phyloP scores from a whole-genome alignment of 2,329 filamentous ascomycete species.

The Blumeria hordei region DNA sequence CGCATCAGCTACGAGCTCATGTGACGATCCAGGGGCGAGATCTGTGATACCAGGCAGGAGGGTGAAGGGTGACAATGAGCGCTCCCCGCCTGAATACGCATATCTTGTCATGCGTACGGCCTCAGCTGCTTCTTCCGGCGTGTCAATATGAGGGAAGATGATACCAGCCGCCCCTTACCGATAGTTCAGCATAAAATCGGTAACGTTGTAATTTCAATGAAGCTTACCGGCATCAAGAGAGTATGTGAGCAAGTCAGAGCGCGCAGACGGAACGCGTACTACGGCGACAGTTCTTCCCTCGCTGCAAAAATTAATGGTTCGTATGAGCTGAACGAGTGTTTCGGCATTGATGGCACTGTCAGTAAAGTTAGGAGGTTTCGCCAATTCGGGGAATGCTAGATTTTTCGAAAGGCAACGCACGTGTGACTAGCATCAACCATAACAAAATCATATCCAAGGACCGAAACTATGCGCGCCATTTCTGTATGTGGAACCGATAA shows the following conservation, averaged over 20 bases:
- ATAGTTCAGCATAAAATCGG: no score
- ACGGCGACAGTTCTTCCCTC: not conserved
- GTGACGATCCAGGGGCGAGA: not conserved
- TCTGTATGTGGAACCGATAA: not conserved
- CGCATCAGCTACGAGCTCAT: not conserved
- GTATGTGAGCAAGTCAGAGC: not conserved
- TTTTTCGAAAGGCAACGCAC: not conserved
- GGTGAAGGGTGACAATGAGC: not conserved
- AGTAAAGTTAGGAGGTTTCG: not conserved
- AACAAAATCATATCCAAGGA: not conserved
- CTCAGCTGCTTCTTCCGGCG: not conserved
- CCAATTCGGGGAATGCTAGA: no score
- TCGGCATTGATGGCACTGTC: not conserved
- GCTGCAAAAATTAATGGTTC: not conserved
- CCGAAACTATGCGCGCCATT: not conserved
- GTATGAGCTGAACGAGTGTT: not conserved
- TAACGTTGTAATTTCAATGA: not conserved
- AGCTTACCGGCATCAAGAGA: not conserved
- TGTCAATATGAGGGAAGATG: not conserved
- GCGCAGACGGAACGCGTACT: not conserved
- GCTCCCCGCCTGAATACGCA: not conserved
- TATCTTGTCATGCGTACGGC: not conserved
- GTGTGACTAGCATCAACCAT: not conserved
- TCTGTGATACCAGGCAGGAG: not conserved
- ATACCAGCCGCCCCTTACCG: conserved; percentile 1